Evolutionary conservation across 345 rosid genomes (phyloP), one percentile per base, ranked within the genome.

Genomic region (Salix udensis): DNA sequence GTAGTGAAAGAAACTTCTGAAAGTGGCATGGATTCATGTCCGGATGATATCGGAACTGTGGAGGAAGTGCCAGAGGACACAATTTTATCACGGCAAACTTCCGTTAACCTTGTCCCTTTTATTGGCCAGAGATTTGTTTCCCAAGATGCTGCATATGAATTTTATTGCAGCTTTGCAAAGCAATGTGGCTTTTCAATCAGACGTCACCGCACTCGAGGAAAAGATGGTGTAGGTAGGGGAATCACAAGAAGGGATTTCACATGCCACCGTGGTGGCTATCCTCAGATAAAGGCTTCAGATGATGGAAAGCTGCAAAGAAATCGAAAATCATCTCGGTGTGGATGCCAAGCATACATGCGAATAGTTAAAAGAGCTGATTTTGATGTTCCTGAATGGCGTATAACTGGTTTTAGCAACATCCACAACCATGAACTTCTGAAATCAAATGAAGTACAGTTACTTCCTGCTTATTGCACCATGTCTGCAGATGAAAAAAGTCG

Each of bases 141-240:
- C 4, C 92, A 87, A 72, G 92, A 89, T 80, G 88, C 92, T 53
- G 92, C 88, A 7, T 87, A 87, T 37, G 92, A 89, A 50, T 89
- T 89, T 61, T 87, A 89, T 78, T 87, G 92, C 82, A 85, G 90
- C 67, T 89, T 89, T 77, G 89, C 87, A 44, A 89, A 84, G 84
- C 92, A 87, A 77, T 84, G 85, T 82, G 92, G 92, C 28, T 87
- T 86, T 79, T 87, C 92, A 4, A 87, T 89, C 67, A 86, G 92
- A 68, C 81, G 89, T 30, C 92, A 89, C 67, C 80, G 90, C 37
- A 89, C 90, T 50, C 79, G 92, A 62, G 92, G 89, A 61, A 89
- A 87, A 71, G 90, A 87, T 82, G 90, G 89, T 37, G 88, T 87
- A 50, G 90, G 92, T 75, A 73, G 88, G 84, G 92, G 92, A 72